phyloP scores from a whole-genome alignment of 176 grass and related monocot genomes.

The Eremochloa ophiuroides region DNA sequence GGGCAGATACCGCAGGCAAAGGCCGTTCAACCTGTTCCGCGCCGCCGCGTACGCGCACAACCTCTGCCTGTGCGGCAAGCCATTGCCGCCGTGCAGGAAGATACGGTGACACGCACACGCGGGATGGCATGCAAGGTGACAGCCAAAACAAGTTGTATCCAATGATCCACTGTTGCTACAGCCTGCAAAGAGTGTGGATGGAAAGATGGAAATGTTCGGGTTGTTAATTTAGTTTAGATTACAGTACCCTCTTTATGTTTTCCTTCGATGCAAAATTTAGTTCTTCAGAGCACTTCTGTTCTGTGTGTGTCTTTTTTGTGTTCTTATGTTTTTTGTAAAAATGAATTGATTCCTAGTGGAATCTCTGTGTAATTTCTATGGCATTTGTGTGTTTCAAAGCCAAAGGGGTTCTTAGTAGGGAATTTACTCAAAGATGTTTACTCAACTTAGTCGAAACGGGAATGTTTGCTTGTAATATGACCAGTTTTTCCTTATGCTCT shows the following conservation, averaged over 20 bases:
- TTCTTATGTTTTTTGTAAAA: too few relatives aligned
- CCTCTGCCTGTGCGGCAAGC: conserved; percentile 75
- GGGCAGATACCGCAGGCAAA: conserved; percentile 57
- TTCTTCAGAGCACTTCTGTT: neutral
- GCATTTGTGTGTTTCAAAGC: too few relatives aligned
- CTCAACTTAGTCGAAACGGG: too few relatives aligned
- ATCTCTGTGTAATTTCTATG: too few relatives aligned
- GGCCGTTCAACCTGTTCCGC: conserved; percentile 60
- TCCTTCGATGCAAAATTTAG: neutral
- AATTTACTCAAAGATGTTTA: too few relatives aligned
- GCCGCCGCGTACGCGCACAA: conserved; percentile 70
- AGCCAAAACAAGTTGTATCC: neutral
- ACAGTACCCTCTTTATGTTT: neutral
- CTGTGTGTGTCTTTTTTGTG: too few relatives aligned
- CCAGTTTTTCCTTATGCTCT: too few relatives aligned
- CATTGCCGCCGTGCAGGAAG: conserved; percentile 60
- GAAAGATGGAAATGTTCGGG: neutral
- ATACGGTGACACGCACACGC: conserved; percentile 4
- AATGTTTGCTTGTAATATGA: too few relatives aligned
- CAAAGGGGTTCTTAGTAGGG: too few relatives aligned
- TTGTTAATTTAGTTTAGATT: neutral
- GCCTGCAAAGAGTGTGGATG: neutral
- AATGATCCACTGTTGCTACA: neutral
- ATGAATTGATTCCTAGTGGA: too few relatives aligned
- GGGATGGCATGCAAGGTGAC: neutral